Evolutionary conservation across 495 filamentous ascomycete genomes (phyloP), one percentile per base, ranked within the genome.

Genomic region (Podospora pseudoanserina): DNA sequence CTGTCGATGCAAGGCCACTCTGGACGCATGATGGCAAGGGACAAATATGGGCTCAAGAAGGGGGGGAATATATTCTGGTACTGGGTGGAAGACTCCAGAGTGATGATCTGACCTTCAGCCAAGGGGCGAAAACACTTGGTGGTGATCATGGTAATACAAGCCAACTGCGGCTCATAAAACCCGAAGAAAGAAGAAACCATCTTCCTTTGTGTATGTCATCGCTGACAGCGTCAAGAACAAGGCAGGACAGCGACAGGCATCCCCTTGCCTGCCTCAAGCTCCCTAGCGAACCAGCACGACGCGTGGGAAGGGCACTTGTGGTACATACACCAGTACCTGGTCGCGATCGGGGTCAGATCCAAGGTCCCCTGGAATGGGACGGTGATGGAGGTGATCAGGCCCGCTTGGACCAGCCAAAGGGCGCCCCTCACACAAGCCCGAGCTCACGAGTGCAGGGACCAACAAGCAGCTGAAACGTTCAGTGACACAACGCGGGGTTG

Each of bases 331-430:
- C 4, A 18, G 18, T 19, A 58, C 19, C 23, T 27, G 49, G 19
- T 20, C 60, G 5, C 39, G 30, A 28, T 55, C 30, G 26, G 27
- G 54, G 18, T 11, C n/a, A 32, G 58, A 60, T 66, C 60, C 44
- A 26, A 56, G 9, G 26, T 55, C 68, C 68, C 55, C 54, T 64
- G 55, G 53, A 26, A 70, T 68, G 64, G 68, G 16, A 63, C 30
- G 66, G 61, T 63, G 53, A 23, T 68, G 49, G 19, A 56, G 68
- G 72, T 70, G 69, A 71, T 74, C 69, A 72, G 60, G 70, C 69
- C 64, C 68, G 71, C 71, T 71, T 63, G 67, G 68, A 71, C 69
- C 68, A 58, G 30, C 32, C n/a, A n/a, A 34, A 59, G 20, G 59
- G 44, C n/a, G 30, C 60, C 4, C 26, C 32, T 65, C 34, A 6